Evolutionary conservation across 176 grass and related monocot genomes (phyloP), one percentile per base, ranked within the genome.

Genomic region (Musa acuminata): DNA sequence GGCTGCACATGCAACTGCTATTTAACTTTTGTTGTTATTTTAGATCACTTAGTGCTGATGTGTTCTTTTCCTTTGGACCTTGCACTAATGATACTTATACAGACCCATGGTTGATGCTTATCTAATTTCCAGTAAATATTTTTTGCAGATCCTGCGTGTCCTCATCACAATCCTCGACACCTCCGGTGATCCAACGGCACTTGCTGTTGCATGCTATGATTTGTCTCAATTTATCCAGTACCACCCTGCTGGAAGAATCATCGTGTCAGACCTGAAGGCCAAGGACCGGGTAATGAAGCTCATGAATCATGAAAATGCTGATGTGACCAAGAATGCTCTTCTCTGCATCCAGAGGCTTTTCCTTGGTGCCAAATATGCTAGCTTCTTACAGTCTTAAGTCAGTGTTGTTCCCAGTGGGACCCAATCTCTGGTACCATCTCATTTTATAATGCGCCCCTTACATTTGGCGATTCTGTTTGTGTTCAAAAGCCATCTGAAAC

Each of bases 251-350:
- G 91, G 95, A 9, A 80, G 86, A 62, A 80, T 99, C 17, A 87
- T 91, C 58, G 84, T 83, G 25, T 81, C 84, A 24, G 84, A 99
- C 71, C 83, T 99, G 64, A 94, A 99, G 86, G 86, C 86, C 0
- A 99, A 99, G 84, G 95, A 99, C 70, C 72, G 86, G 55, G 95
- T 94, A 14, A 99, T 99, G 91, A 99, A 91, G 83, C 90, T 94
- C 72, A 94, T 94, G 95, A 82, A 81, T 80, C 88, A 99, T 2
- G 91, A 94, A 24, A 94, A 91, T 52, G 49, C 82, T 1, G 91
- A 99, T 81, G 95, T 99, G 62, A 91, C 88, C 64, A 99, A 99
- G 87, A 94, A 94, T 11, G 87, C 86, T 0, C 82, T 99, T 11
- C 84, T 94, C 8, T 99, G 84, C 1, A 82, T 89, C 64, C 95